Evolutionary conservation across 2,329 filamentous ascomycete species (phyloP), one percentile per base, ranked within the genome.

Genomic region (Clarireedia homoeocarpa): DNA sequence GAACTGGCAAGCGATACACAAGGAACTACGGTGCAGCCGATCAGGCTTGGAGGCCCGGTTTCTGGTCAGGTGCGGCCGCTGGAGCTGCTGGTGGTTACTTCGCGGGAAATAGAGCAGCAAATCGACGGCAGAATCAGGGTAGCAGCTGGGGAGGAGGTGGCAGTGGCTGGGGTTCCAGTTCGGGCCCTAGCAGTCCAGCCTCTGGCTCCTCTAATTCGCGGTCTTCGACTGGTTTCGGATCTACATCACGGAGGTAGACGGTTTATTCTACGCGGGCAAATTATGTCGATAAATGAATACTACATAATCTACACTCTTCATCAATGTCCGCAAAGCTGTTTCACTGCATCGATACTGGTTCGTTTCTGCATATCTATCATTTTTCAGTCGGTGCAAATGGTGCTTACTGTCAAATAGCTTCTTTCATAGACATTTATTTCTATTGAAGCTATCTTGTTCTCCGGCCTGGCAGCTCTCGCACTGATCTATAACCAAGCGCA

Each of bases 41-140:
- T 57, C 70, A 80, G 59, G 75, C 76, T 1, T 90, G 86, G 85
- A 77, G 78, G 50, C 86, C 87, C 5, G 88, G 88, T 1, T 90
- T 91, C 71, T 91, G 86, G 86, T 80, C 75, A 17, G 20, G 72
- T 81, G n/a, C 66, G 9, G 77, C 80, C 0, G 79, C 80, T 15
- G 88, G 87, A 46, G 85, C 83, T 5, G 86, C 86, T 1, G 86
- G 85, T 3, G 84, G 77, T 1, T 89, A 89, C 66, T 85, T 86
- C 1, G 86, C 85, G 3, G 84, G 77, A 1, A 89, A 88, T 65
- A 68, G 79, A 57, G 83, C 84, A 5, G 82, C 82, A 0, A 71
- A 70, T 5, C 71, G 74, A n/a, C 58, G 46, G 39, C 56, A 56
- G 34, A 58, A 59, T 23, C 58, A 59, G 4, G 57, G 42, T 36